Evolutionary conservation across 1,139 yeast genomes (phyloP).

Genomic region (Taiozyma onychis): DNA sequence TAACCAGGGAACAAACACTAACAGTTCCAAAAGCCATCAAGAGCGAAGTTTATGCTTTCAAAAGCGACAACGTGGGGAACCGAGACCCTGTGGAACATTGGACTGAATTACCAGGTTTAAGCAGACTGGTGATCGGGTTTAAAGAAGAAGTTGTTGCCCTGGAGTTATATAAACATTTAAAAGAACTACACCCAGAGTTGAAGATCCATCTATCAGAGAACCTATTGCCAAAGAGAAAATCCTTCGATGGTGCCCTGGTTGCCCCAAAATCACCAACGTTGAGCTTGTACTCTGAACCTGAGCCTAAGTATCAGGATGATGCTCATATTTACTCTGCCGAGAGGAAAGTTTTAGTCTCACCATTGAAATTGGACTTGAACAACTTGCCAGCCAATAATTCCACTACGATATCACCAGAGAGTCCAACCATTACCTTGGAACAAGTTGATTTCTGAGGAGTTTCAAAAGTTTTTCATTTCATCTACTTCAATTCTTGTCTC

Average conservation of each 20-base stretch:
- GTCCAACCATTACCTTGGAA: conserved; percentile 20
- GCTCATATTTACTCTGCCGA: conserved; percentile 1
- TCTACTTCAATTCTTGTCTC: too few relatives aligned
- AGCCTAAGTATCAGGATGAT: conserved; percentile 24
- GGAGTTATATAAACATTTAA: conserved; percentile 26
- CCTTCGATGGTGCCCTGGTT: conserved; percentile 28
- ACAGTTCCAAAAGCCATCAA: conserved; percentile 14
- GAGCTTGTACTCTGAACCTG: conserved; percentile 31
- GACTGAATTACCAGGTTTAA: conserved; percentile 40
- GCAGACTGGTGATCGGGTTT: conserved; percentile 38
- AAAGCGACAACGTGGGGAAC: neutral
- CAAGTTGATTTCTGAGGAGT: conserved; percentile 2
- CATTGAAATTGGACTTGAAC: conserved; percentile 10
- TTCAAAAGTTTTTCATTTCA: neutral
- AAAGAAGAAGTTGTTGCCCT: conserved; percentile 31
- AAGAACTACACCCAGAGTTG: conserved; percentile 20
- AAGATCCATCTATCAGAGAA: conserved; percentile 40
- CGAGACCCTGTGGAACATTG: conserved; percentile 33
- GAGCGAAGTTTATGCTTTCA: conserved; percentile 6
- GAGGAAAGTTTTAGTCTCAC: conserved; percentile 10
- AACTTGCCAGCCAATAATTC: conserved; percentile 5
- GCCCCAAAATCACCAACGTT: conserved; percentile 17
- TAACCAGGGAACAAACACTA: conserved; percentile 17
- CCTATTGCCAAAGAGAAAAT: conserved; percentile 33
- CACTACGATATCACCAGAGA: neutral